Conservation (phyloP, 495 filamentous ascomycete genomes). For the Penicillium paxilli region DNA sequence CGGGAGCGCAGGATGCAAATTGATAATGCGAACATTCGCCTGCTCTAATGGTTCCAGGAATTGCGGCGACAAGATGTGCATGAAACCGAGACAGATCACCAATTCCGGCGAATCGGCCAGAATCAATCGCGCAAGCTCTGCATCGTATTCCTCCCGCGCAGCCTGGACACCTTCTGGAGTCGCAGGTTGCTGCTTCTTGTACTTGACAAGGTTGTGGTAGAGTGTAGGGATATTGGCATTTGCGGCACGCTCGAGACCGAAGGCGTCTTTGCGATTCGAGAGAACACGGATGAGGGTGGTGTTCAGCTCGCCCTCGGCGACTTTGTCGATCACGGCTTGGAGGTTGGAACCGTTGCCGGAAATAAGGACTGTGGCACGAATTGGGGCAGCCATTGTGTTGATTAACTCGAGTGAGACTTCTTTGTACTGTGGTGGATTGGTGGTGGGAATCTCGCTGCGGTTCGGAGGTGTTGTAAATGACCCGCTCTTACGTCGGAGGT, state of each 20-base stretch:
- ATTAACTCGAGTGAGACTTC: neutral
- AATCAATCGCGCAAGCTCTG: slow-evolving; percentile 72
- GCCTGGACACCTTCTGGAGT: slow-evolving; percentile 45
- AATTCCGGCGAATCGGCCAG: slow-evolving; percentile 68
- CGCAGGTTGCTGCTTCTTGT: slow-evolving; percentile 52
- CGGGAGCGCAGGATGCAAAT: slow-evolving; percentile 80
- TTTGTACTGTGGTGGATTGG: neutral
- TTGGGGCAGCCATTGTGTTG: slow-evolving; percentile 30
- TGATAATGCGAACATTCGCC: slow-evolving; percentile 69
- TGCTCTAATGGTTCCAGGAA: slow-evolving; percentile 67
- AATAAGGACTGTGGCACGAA: slow-evolving; percentile 63
- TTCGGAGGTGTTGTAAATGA: neutral
- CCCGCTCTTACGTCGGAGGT: neutral
- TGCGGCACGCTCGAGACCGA: slow-evolving; percentile 72
- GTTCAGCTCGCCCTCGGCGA: slow-evolving; percentile 53
- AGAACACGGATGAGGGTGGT: slow-evolving; percentile 73
- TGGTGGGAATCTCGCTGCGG: neutral
- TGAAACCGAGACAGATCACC: slow-evolving; percentile 59
- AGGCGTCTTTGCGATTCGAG: slow-evolving; percentile 79
- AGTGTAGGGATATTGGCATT: slow-evolving; percentile 71
- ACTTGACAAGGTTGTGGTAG: slow-evolving; percentile 83
- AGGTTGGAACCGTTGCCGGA: slow-evolving; percentile 86
- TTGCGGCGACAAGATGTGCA: slow-evolving; percentile 58
- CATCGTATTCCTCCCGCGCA: slow-evolving; percentile 72
- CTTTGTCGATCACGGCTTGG: slow-evolving; percentile 84